A percentile compares a stretch with the other conserved stretches of the same genome.
These are phyloP conservation scores for Pythium phragmiticola DNA, from an alignment of 352 stramenopile genomes.

Conservation along the genomic window DNA sequence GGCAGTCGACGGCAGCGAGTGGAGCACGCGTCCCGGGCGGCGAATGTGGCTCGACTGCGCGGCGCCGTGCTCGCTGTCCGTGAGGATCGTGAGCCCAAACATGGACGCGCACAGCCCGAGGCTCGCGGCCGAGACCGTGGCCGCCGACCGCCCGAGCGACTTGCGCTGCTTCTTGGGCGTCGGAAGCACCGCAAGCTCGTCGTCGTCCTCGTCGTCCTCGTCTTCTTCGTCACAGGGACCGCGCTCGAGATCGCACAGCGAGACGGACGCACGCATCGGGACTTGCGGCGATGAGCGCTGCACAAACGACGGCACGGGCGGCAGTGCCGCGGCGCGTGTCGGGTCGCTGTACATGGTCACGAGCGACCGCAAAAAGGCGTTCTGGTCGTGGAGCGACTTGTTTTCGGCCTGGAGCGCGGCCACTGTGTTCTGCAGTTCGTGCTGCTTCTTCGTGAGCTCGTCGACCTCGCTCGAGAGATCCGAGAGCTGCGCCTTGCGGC, in stretches of 20 bases:
- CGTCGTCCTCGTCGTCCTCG: conserved; percentile 36
- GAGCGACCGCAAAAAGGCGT: conserved; percentile 72
- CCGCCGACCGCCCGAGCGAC: conserved; percentile 18
- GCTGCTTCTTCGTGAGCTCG: conserved; percentile 65
- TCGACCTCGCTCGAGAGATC: conserved; percentile 58
- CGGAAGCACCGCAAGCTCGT: conserved; percentile 14
- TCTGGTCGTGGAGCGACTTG: conserved; percentile 78
- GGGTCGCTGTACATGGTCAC: conserved; percentile 50
- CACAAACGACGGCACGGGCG: conserved; percentile 29
- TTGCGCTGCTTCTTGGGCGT: conserved; percentile 34
- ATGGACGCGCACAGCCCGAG: conserved; percentile 70
- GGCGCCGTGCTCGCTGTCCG: conserved; percentile 46
- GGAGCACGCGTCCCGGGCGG: conserved; percentile 54
- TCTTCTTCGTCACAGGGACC: conserved; percentile 21
- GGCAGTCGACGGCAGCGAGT: conserved; percentile 42
- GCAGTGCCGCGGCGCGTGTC: conserved; percentile 22
- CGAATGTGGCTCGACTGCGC: conserved; percentile 44
- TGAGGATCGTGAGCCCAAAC: conserved; percentile 75
- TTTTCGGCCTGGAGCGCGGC: conserved; percentile 70
- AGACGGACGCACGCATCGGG: conserved; percentile 22
- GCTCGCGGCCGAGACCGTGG: conserved; percentile 51
- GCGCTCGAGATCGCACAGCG: conserved; percentile 33
- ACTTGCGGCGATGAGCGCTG: background rate
- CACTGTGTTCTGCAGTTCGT: conserved; percentile 68
- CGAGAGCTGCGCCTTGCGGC: conserved; percentile 66